phyloP scores from a whole-genome alignment of 1,139 yeast species.

The Suhomyces bribrorum region DNA sequence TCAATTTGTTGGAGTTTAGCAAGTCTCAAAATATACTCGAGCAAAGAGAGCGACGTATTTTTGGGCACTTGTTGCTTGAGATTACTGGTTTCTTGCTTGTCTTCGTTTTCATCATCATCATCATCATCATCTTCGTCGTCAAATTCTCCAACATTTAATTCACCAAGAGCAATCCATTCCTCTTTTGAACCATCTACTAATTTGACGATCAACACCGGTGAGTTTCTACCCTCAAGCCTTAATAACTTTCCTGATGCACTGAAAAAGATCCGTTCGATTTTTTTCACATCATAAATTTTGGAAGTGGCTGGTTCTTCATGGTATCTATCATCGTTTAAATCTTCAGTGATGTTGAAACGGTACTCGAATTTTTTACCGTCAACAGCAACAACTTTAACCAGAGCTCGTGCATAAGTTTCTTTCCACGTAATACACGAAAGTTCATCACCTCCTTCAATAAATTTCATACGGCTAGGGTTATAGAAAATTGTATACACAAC shows the following conservation, averaged over 20 bases:
- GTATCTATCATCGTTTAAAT: slow-evolving; percentile 71
- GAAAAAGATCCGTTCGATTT: slow-evolving; percentile 60
- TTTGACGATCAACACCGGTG: slow-evolving; percentile 71
- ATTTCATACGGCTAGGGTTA: slow-evolving; percentile 51
- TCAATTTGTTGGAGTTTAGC: slow-evolving; percentile 65
- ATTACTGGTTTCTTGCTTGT: slow-evolving; percentile 15
- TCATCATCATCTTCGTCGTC: slow-evolving; percentile 26
- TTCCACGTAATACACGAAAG: slow-evolving; percentile 63
- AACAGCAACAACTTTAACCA: slow-evolving; percentile 35
- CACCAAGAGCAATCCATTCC: slow-evolving; percentile 60
- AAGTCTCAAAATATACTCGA: slow-evolving; percentile 67
- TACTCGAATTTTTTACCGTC: slow-evolving; percentile 37
- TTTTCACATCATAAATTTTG: slow-evolving; percentile 39
- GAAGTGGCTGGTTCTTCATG: slow-evolving; percentile 52
- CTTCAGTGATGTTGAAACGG: slow-evolving; percentile 53
- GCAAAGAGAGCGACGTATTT: slow-evolving; percentile 49
- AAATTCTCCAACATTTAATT: slow-evolving; percentile 36
- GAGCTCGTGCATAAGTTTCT: slow-evolving; percentile 66
- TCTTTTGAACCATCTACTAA: slow-evolving; percentile 26
- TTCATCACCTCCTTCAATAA: slow-evolving; percentile 31
- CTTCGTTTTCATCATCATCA: slow-evolving; percentile 20
- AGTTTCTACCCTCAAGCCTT: slow-evolving; percentile 60
- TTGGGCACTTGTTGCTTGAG: slow-evolving; percentile 13
- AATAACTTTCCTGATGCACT: slow-evolving; percentile 72
- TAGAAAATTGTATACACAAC: slow-evolving; percentile 67